Base-by-base conservation (phyloP, 2,329 filamentous ascomycete genomes). In the Calonectria ilicicola region DNA sequence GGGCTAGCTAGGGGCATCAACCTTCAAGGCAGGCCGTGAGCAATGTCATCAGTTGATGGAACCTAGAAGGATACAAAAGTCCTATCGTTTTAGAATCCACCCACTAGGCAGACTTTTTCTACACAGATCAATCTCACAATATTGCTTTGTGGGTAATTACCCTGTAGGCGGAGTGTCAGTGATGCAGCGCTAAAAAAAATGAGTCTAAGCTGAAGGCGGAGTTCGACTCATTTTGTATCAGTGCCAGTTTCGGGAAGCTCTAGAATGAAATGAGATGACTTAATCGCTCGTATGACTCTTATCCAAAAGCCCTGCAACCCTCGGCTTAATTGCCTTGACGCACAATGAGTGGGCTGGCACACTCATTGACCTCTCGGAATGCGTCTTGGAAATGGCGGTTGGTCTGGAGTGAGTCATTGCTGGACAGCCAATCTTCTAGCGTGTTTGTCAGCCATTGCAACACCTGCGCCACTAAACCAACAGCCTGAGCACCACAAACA, bases 201-300 rank as follows among this genome's bases (percentile, higher is more conserved):
- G 62, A 70, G 67, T 69, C 68, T 38, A 15, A 42, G 35, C 32
- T 64, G 40, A 26, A 35, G 23, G 49, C 21, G n/a, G 35, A 51
- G 38, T 17, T 1, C 67, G 49, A 49, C 49, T 65, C 51, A 47
- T 60, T 19, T 23, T n/a, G 38, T 8, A 40, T 23, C n/a, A 3
- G 27, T 51, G 49, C 21, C 51, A 56, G 23, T 65, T 49, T 42
- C 12, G 56, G 44, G 47, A 63, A 49, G 14, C 15, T 40, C 9
- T 10, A 26, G 23, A n/a, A 42, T 29, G 26, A 63, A 66, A 47
- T n/a, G 46, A 56, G 42, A 46, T 47, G 46, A 64, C 9, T 64
- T n/a, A 60, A 67, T 65, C 38, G 21, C 64, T 64, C 65, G 27
- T 67, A 72, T 72, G 69, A 72, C 65, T 72, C 69, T 60, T 71